Conservation (phyloP, 331 rosid genomes). For the Malus hybrid region DNA sequence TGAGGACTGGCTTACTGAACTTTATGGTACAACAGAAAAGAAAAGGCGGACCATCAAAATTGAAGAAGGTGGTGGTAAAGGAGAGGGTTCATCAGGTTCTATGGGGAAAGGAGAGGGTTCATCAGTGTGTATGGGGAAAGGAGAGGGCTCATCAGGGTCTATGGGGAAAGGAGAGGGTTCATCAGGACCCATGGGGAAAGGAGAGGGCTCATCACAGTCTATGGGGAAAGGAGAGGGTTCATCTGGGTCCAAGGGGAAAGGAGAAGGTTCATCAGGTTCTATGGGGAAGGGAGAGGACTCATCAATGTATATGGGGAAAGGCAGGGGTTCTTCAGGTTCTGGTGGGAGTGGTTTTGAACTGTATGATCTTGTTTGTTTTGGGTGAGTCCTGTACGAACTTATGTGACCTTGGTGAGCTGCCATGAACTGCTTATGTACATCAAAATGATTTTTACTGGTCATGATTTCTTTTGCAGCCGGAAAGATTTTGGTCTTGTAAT, state of each 20-base stretch:
- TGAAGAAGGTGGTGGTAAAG: conserved; percentile 64
- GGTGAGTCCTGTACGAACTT: conserved; percentile 49
- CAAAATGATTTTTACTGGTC: conserved; percentile 2
- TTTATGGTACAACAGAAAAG: conserved; percentile 68
- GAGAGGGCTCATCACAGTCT: background rate
- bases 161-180: conserved; percentile 64
- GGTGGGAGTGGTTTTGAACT: conserved; percentile 41
- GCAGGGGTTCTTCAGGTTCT: conserved; percentile 55
- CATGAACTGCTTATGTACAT: background rate
- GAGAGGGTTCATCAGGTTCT: conserved; percentile 56
- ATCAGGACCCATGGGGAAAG: conserved; percentile 4
- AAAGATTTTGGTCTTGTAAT: conserved; percentile 83
- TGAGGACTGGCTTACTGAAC: conserved; percentile 82
- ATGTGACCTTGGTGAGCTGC: conserved; percentile 1
- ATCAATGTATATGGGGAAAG: conserved; percentile 26
- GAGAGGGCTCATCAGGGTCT: conserved; percentile 26
- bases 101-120: too few species aligned
- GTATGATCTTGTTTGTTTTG: conserved; percentile 77
- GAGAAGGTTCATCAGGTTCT: background rate
- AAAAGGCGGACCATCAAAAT: conserved; percentile 33
- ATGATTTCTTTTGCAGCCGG: conserved; percentile 48
- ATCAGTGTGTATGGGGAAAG: conserved; percentile 25
- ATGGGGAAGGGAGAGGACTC: conserved; percentile 55
- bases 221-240: conserved; percentile 14
- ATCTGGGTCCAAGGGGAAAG: background rate